phyloP scores from a whole-genome alignment of 306 rosid genomes.

The Alnus rubra region DNA sequence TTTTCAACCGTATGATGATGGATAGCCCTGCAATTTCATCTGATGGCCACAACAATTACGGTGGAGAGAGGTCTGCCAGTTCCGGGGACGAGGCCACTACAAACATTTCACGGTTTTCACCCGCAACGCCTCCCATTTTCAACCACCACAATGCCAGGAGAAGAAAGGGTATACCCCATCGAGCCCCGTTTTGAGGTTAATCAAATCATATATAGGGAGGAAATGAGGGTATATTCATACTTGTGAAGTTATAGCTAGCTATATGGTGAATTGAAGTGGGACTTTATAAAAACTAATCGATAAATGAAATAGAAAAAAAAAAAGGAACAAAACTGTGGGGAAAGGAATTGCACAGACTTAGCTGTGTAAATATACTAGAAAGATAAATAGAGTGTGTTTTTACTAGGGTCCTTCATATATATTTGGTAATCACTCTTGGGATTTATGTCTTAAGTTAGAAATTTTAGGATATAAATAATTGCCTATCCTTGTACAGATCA shows the following conservation, averaged over 20 bases:
- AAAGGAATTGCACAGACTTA: neutral
- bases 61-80: slow-evolving; percentile 11
- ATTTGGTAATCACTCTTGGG: neutral
- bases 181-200: slow-evolving; percentile 43
- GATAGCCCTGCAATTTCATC: slow-evolving; percentile 13
- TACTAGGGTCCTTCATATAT: neutral
- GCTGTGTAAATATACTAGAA: neutral
- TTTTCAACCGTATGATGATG: slow-evolving; percentile 31
- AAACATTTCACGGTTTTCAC: slow-evolving; percentile 27
- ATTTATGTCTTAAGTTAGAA: neutral
- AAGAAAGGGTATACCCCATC: slow-evolving; percentile 52
- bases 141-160: slow-evolving; percentile 49
- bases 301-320: neutral
- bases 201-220: neutral
- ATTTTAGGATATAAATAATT: neutral
- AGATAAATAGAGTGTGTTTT: neutral
- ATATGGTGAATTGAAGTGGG: neutral
- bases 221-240: neutral
- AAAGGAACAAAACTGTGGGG: neutral
- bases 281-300: neutral
- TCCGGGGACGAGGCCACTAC: slow-evolving; percentile 28
- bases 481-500: neutral
- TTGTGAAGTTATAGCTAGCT: neutral
- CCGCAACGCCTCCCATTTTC: slow-evolving; percentile 42
- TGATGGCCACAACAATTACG: neutral